Evolutionary conservation across 2,329 filamentous ascomycete species (phyloP).

Genomic region (Acrodontium crateriforme): DNA sequence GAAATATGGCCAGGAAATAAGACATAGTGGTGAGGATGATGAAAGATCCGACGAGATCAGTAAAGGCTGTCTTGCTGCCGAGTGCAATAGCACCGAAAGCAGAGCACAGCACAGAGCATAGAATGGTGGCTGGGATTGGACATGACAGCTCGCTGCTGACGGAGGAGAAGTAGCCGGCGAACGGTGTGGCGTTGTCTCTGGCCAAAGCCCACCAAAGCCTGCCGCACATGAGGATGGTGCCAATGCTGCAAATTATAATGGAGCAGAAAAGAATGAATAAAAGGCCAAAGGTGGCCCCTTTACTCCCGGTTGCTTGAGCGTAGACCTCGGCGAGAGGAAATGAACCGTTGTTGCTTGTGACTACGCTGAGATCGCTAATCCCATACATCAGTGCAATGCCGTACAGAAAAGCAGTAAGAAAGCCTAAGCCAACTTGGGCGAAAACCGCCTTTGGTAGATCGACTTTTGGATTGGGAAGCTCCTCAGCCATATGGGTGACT

Average conservation of each 20-base stretch:
- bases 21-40: constrained; percentile 22
- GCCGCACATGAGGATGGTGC: constrained; percentile 37
- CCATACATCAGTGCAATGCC: constrained; percentile 39
- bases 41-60: constrained; percentile 23
- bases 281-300: constrained; percentile 42
- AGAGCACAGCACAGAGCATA: constrained; percentile 38
- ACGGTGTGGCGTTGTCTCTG: constrained; percentile 48
- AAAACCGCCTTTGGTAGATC: constrained; percentile 38
- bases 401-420: constrained; percentile 32
- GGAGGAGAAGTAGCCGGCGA: constrained; percentile 37
- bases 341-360: constrained; percentile 25
- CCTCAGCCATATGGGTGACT: constrained; percentile 24
- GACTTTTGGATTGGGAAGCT: constrained; percentile 22
- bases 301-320: constrained; percentile 32
- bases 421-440: constrained; percentile 35
- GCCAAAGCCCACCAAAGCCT: constrained; percentile 38
- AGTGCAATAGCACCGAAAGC: constrained; percentile 23
- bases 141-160: constrained; percentile 44
- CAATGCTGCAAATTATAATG: constrained; percentile 35
- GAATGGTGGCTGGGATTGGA: constrained; percentile 45
- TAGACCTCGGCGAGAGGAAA: constrained; percentile 37
- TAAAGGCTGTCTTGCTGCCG: constrained; percentile 21
- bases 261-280: constrained; percentile 44
- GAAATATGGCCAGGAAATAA: constrained; percentile 24
- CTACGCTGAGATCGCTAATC: constrained; percentile 30